Percentiles rank a stretch among this genome's conserved stretches.
Evolutionary conservation across 345 rosid species (phyloP).

Genomic region (Nephelium lappaceum): DNA sequence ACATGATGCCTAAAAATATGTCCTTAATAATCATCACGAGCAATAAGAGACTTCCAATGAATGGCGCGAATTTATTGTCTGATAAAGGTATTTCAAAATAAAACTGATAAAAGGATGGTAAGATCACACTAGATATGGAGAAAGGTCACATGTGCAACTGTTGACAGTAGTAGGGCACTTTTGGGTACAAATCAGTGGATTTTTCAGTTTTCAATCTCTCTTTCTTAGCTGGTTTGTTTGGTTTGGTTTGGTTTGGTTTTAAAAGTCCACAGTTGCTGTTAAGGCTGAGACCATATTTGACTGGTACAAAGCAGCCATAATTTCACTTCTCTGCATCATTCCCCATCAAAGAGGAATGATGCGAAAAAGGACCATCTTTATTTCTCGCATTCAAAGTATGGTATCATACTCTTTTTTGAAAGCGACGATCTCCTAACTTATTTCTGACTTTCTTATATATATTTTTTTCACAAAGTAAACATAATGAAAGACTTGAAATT

Average conservation of each 20-base stretch:
- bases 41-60: too few species aligned
- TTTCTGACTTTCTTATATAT: not conserved
- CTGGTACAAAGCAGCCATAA: slow-evolving; percentile 1
- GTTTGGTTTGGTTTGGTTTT: not conserved
- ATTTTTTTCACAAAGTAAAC: not conserved
- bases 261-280: not conserved
- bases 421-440: slow-evolving; percentile 23
- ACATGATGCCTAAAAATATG: slow-evolving; percentile 13
- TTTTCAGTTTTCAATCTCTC: not conserved
- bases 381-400: not conserved
- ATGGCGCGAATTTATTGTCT: too few species aligned
- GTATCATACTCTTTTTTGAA: slow-evolving; percentile 16
- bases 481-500: not conserved
- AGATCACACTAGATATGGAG: not conserved
- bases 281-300: not conserved
- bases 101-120: not conserved
- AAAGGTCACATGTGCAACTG: not conserved
- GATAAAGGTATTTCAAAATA: too few species aligned
- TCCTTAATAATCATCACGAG: not conserved
- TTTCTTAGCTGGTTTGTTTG: not conserved
- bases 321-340: not conserved
- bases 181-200: not conserved
- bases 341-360: not conserved
- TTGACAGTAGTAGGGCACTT: not conserved
- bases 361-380: not conserved